Evolutionary conservation across 2,329 filamentous ascomycete species (phyloP).

Genomic region (Trichoderma harzianum): DNA sequence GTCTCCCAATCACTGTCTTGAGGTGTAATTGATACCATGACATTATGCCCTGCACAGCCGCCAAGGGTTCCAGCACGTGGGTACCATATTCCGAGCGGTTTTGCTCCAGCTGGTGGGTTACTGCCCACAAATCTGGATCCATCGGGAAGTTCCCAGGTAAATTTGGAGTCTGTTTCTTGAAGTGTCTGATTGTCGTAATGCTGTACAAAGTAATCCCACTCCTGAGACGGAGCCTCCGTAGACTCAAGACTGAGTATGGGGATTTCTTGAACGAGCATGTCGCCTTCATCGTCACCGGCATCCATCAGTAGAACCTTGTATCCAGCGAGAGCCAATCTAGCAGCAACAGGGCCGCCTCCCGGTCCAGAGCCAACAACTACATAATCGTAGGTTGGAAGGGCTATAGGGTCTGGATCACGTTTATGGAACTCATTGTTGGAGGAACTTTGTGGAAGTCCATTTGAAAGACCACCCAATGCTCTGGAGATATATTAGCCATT

Average conservation of each 20-base stretch:
- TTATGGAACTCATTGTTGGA: neutral
- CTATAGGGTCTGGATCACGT: neutral
- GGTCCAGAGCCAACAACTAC: constrained; percentile 61
- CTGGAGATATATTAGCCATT: neutral
- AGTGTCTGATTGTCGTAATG: too few species aligned
- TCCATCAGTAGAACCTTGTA: constrained; percentile 59
- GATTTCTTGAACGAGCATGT: constrained; percentile 44
- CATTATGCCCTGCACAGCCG: constrained; percentile 58
- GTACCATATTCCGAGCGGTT: constrained; percentile 43
- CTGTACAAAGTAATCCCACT: too few species aligned
- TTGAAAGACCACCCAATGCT: neutral
- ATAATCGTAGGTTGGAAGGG: neutral
- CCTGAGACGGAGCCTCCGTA: too few species aligned
- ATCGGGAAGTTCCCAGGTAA: too few species aligned
- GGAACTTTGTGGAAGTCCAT: neutral
- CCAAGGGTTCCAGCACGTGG: constrained; percentile 46
- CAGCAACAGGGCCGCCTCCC: constrained; percentile 57
- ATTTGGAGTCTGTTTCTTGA: too few species aligned
- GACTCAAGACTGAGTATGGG: neutral
- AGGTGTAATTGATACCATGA: constrained; percentile 48
- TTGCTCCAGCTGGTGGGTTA: too few species aligned
- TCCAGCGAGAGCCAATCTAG: constrained; percentile 56
- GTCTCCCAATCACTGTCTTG: too few species aligned
- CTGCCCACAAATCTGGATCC: too few species aligned
- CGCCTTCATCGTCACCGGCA: constrained; percentile 57